Evolutionary conservation across 1,284 basidiomycete genomes (phyloP), one percentile per base, ranked within the genome.

Genomic region (Afroboletus lepidellus): DNA sequence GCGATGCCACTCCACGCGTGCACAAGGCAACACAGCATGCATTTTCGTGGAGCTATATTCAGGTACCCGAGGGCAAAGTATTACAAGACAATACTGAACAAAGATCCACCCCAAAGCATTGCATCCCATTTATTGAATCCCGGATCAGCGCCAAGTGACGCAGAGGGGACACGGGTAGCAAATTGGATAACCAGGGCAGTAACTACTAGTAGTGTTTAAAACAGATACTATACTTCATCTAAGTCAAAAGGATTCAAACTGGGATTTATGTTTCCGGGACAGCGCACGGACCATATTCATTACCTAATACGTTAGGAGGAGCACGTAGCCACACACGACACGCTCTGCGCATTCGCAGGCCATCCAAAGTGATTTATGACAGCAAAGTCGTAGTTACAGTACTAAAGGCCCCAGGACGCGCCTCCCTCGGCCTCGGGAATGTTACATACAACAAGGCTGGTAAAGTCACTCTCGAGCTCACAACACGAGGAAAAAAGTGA

Each of bases 161-260:
- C 39, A 25, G 0, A 3, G 7, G 29, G 29, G 41, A 20, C 62
- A 58, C 58, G 67, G 66, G 69, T 58, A 52, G 33, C 64, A 69
- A 66, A 66, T 67, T 69, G 55, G 52, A 66, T 66, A 66, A 66
- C 64, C 64, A 67, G 57, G 54, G 64, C 64, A 52, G 60, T 66
- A 67, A 67, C 63, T 59, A 54, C 64, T 65, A 67, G 69, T 69
- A 65, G 67, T 67, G 66, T 57, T 69, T 65, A 44, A 53, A 64
- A 68, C 66, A 64, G 63, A 67, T 90, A 90, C 90, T 91, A 92
- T 89, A 92, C 89, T 91, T 92, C 88, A 90, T 90, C 89, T 89
- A 92, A 90, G 86, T 89, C 89, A 89, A 90, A 88, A 81, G 60
- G 77, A 51, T 46, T 47, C 41, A 2, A 0, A 0, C 0, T 8